Base-by-base conservation (phyloP, 805 yeast species). In the Maudiozyma turicensis region DNA sequence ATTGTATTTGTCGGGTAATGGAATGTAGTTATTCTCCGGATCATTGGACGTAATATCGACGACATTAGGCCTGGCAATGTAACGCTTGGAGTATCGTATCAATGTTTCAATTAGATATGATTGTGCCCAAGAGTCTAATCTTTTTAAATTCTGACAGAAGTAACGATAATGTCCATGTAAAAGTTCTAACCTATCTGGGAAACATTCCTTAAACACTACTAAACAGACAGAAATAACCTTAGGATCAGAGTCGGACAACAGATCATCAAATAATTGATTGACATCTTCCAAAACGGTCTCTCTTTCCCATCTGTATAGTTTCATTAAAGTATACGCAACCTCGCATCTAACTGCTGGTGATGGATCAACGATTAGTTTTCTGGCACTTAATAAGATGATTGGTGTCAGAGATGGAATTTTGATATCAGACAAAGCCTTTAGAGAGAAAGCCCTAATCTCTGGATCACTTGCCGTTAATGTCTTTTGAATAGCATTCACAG, bases 401-500 rank as follows among this genome's bases (percentile, higher is more conserved):
- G 96, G 93, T 20, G 83, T 75, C 39, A 93, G 82, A 7, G 91
- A 86, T 1, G 86, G 78, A 15, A 91, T 86, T 43, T 81, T 75
- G 50, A 93, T 82, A n/a, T 91, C 90, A 1, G 93, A 80, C 58
- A 93, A 74, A 11, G 89, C 82, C 48, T 90, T 74, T 42, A 93
- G 76, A 0, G 95, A 83, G 49, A 86, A 70, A 2, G 90, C 77
- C 53, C 98, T 72, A 14, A 75, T 71, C 9, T 78, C 74, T 1
- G 95, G 84, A 52, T 75, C 76, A 54, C 80, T 79, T 57, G 88
- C 96, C 8, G 75, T 71, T 31, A 91, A 67, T 1, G 87, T 75
- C 65, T 86, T 88, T 64, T 93, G 99, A 45, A 93, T 85, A 0
- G 97, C 86, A 65, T 93, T 93, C 54, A 93, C 86, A 0, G 96